Percentiles rank a stretch among this genome's conserved stretches.
Evolutionary conservation across 2,329 filamentous ascomycete genomes (phyloP).

Genomic region (Thielaviopsis euricoi): DNA sequence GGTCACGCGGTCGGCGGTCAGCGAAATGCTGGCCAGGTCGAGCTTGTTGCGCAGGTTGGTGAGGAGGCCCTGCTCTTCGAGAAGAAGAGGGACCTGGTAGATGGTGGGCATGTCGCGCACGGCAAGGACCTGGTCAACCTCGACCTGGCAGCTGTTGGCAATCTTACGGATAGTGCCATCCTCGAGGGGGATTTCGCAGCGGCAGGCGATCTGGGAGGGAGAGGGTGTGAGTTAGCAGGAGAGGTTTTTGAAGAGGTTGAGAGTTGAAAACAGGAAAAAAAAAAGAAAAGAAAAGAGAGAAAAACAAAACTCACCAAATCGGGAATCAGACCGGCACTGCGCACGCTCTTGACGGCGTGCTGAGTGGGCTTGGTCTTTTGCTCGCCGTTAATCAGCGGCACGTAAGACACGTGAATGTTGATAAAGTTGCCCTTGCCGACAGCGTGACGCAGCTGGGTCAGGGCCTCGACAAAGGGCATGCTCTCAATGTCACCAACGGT

Average conservation of each 20-base stretch:
- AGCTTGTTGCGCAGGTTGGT: slow-evolving; percentile 49
- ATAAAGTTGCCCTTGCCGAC: slow-evolving; percentile 67
- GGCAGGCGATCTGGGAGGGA: slow-evolving; percentile 60
- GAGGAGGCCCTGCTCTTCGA: slow-evolving; percentile 65
- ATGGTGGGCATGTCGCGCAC: slow-evolving; percentile 80
- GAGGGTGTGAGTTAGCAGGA: background rate
- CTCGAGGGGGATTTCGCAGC: slow-evolving; percentile 65
- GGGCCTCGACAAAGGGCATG: slow-evolving; percentile 73
- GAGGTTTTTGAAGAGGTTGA: background rate
- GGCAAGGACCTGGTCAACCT: slow-evolving; percentile 69
- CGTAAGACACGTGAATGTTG: slow-evolving; percentile 77
- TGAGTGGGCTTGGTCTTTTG: slow-evolving; percentile 98
- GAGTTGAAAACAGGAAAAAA: no score
- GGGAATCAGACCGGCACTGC: slow-evolving; percentile 60
- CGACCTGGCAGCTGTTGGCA: slow-evolving; percentile 75
- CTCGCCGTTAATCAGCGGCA: slow-evolving; percentile 54
- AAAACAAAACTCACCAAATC: slow-evolving; percentile 40
- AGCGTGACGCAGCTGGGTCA: slow-evolving; percentile 60
- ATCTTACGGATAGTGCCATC: slow-evolving; percentile 69
- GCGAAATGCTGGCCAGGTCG: slow-evolving; percentile 39
- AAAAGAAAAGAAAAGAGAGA: background rate
- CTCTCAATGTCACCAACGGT: slow-evolving; percentile 71
- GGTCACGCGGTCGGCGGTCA: slow-evolving; percentile 35
- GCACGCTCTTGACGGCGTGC: slow-evolving; percentile 67
- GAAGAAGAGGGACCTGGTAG: slow-evolving; percentile 88